Percentiles rank a stretch among this genome's conserved stretches.
These are phyloP conservation scores for Termitomyces sp. DNA, from an alignment of 768 basidiomycete species.

Conservation along the genomic window DNA sequence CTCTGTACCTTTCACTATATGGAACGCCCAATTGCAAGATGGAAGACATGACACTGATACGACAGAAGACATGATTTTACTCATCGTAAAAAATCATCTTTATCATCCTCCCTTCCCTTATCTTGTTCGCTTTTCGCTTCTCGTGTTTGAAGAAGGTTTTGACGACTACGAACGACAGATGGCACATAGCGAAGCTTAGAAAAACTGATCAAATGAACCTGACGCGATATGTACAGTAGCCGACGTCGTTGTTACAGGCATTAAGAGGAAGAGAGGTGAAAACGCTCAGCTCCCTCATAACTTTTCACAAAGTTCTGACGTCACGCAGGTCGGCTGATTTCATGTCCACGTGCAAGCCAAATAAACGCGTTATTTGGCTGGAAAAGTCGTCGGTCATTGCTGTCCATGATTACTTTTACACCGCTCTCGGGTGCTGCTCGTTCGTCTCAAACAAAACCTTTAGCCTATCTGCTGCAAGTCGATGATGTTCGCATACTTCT, in stretches of 20 bases:
- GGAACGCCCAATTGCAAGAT: neutral
- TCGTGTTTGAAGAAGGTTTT: neutral
- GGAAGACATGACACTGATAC: neutral
- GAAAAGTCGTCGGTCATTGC: neutral
- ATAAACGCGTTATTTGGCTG: slow-evolving; percentile 8
- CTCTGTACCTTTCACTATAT: neutral
- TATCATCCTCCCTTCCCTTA: neutral
- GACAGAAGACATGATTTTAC: neutral
- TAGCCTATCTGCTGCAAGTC: slow-evolving; percentile 85
- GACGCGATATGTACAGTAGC: too few species aligned
- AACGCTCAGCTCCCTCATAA: too few species aligned
- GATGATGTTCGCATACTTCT: slow-evolving; percentile 92
- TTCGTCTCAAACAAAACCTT: slow-evolving; percentile 53
- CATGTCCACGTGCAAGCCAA: slow-evolving; percentile 9
- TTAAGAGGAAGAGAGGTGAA: neutral
- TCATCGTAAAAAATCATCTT: neutral
- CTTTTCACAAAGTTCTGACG: too few species aligned
- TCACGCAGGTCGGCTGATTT: slow-evolving; percentile 19
- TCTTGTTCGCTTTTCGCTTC: neutral
- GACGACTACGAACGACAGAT: too few species aligned
- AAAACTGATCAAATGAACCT: too few species aligned
- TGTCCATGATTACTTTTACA: slow-evolving; percentile 87
- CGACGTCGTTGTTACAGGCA: too few species aligned
- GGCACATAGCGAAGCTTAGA: too few species aligned
- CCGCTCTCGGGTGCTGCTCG: slow-evolving; percentile 83